A percentile compares a stretch with the other conserved stretches of the same genome.
These are phyloP conservation scores for Epichloe bromicola DNA, from an alignment of 2,329 filamentous ascomycete species.

Conservation along the genomic window DNA sequence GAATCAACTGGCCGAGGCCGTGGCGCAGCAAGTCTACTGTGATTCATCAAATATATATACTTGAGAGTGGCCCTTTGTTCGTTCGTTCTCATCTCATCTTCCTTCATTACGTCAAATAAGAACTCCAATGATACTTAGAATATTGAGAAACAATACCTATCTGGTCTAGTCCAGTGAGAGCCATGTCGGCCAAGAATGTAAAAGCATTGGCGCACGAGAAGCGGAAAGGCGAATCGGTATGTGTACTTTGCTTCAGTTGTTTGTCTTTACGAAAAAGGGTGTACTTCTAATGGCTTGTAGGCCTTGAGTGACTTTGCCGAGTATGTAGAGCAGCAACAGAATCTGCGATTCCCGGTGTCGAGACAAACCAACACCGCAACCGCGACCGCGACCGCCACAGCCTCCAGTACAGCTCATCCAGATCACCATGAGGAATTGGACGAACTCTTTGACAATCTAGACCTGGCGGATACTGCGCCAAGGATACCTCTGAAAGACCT, in stretches of 20 bases:
- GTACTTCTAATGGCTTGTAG: constrained; percentile 12
- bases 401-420: constrained; percentile 5
- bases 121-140: constrained; percentile 16
- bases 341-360: constrained; percentile 45
- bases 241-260: constrained; percentile 11
- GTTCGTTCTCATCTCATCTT: neutral
- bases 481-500: constrained; percentile 62
- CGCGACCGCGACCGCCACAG: constrained; percentile 8
- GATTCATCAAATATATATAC: neutral
- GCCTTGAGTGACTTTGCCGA: constrained; percentile 94
- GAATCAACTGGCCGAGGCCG: too few species aligned
- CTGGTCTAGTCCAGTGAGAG: constrained; percentile 14
- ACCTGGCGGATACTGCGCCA: constrained; percentile 58
- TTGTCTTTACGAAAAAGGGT: neutral
- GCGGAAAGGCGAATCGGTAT: constrained; percentile 75
- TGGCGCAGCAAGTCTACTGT: constrained; percentile 3
- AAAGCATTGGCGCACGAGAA: constrained; percentile 64
- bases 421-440: constrained; percentile 73
- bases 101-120: neutral
- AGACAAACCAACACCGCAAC: constrained; percentile 8
- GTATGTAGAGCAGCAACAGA: constrained; percentile 91
- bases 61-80: too few species aligned
- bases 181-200: constrained; percentile 40
- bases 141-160: constrained; percentile 10
- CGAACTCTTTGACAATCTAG: constrained; percentile 81